phyloP scores from a whole-genome alignment of 2,329 filamentous ascomycete species.

The Ophiostoma novo-ulmi region DNA sequence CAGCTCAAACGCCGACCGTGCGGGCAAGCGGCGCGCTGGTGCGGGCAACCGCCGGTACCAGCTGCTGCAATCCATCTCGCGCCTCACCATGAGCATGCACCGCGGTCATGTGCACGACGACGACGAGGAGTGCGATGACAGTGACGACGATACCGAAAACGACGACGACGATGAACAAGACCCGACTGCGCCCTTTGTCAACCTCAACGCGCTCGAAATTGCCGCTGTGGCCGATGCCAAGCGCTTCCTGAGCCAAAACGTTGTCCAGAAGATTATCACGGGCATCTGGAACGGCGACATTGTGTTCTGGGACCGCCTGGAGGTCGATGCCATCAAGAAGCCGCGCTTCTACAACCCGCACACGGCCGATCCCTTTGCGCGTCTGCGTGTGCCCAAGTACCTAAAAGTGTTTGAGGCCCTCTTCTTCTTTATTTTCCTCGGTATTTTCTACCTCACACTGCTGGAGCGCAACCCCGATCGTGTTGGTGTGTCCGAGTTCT shows the following conservation, averaged over 20 bases:
- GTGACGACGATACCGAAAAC: conserved; percentile 39
- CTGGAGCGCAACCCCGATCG: conserved; percentile 62
- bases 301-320: conserved; percentile 79
- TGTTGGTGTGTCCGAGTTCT: conserved; percentile 61
- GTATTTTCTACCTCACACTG: conserved; percentile 81
- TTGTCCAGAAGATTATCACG: conserved; percentile 77
- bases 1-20: neutral
- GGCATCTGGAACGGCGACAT: conserved; percentile 84
- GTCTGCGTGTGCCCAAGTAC: conserved; percentile 74
- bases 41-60: conserved; percentile 46
- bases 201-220: conserved; percentile 81
- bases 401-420: conserved; percentile 77
- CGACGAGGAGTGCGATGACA: conserved; percentile 38
- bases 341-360: conserved; percentile 68
- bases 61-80: conserved; percentile 51
- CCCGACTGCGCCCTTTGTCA: conserved; percentile 66
- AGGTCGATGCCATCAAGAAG: conserved; percentile 65
- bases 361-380: conserved; percentile 66
- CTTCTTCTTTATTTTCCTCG: conserved; percentile 72
- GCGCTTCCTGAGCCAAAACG: conserved; percentile 72
- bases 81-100: conserved; percentile 46
- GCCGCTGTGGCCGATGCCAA: conserved; percentile 77
- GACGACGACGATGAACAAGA: conserved; percentile 50
- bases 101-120: conserved; percentile 45
- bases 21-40: conserved; percentile 22